Base-by-base conservation (phyloP, 129 eudicot species). In the Flaveria ramosissima region DNA sequence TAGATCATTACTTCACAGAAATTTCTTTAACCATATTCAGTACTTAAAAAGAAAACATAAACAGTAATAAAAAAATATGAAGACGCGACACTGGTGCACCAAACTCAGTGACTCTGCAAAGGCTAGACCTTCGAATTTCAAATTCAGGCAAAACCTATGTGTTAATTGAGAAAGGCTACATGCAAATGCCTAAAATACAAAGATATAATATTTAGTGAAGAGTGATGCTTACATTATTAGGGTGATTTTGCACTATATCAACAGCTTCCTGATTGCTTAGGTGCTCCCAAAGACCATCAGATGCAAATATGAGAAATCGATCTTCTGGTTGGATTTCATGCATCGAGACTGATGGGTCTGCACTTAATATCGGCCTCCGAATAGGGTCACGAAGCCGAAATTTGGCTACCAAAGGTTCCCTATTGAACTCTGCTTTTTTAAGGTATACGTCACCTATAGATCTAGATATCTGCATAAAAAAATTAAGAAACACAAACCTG, bases 281-380 rank as follows among this genome's bases (percentile, higher is more conserved):
- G 71, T 93, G 98, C 86, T 93, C 98, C 98, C 98, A 93, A 27
- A 93, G 94, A 78, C 98, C 98, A 70, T 93, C 98, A 20, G 98
- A 93, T 30, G 98, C 98, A 82, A 90, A 89, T 65, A 93, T 93
- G 56, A 93, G 81, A 81, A 93, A 93, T 70, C 84, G 92, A 83
- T 93, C 98, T 7, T 90, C 90, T 10, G 91, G 92, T 62, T 82
- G 89, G 53, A 93, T 86, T 77, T 88, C 96, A 74, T 90, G 96
- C 82, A 83, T 86, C 32, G 87, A 86, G 36, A 93, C 86, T 16
- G 92, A 63, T 16, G 98, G 98, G 36, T 90, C 98, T 14, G 97
- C 85, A 24, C 91, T 93, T 78, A 93, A 68, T 41, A 93, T 93
- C 15, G 98, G 98, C 76, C 89, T 82, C 53, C 69, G 83, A 73